These are phyloP conservation scores for Tephrocybe rancida DNA, from an alignment of 768 basidiomycete genomes.

Conservation along the genomic window DNA sequence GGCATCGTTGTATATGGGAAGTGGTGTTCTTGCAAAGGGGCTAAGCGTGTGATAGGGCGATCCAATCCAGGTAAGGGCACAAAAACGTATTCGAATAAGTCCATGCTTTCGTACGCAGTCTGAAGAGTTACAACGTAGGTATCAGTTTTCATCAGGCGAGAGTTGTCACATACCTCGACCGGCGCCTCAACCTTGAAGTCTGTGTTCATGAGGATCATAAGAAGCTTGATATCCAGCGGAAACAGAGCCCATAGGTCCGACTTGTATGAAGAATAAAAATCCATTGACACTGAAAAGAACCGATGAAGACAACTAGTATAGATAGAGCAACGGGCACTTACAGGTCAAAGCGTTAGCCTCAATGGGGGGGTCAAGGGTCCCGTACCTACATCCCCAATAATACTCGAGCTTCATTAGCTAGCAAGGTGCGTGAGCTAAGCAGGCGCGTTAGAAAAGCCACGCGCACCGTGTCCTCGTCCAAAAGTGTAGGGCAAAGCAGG, in stretches of 20 bases:
- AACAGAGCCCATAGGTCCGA: slow-evolving; percentile 1
- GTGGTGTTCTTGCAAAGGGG: neutral
- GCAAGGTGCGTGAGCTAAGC: neutral
- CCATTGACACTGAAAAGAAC: neutral
- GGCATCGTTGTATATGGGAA: neutral
- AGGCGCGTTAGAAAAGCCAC: no score
- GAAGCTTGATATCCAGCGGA: neutral
- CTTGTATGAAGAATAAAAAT: neutral
- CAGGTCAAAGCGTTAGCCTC: neutral
- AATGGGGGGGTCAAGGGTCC: neutral
- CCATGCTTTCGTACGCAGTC: neutral
- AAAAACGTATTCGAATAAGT: neutral
- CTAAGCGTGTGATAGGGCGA: neutral
- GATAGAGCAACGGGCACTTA: neutral
- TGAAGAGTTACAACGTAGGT: neutral
- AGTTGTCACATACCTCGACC: neutral
- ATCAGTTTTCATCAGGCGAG: neutral
- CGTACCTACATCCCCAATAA: neutral
- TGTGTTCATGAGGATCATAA: neutral
- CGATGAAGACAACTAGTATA: neutral
- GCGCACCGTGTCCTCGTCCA: neutral
- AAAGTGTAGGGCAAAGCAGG: neutral
- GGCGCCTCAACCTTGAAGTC: neutral
- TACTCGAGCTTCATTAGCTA: neutral
- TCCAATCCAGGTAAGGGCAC: neutral